Base-by-base conservation (phyloP, 768 basidiomycete species). In the Mycena sanguinolenta region DNA sequence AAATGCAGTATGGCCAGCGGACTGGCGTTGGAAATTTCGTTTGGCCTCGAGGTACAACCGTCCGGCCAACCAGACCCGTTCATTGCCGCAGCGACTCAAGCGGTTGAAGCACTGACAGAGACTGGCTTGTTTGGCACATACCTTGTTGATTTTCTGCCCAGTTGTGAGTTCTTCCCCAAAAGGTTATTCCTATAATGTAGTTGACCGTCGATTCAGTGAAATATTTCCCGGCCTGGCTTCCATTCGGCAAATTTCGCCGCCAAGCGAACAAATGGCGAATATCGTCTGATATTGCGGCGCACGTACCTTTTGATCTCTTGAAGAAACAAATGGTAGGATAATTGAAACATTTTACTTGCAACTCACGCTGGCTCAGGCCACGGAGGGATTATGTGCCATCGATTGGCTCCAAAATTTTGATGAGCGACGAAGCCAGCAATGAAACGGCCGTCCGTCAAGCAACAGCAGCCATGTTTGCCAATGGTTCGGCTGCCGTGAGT, bases 91-190 rank as follows among this genome's bases (percentile, higher is more conserved):
- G 73, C 76, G 21, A 67, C 54, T 23, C 58, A 69, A 64, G 74
- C 73, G 8, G 61, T 77, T 23, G 58, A 75, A 19, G 73, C 62
- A 34, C 27, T 77, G 46, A 54, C 46, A 4, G 61, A 69, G 19
- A 65, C 73, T 12, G 73, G 73, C 13, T 54, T 75, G 32, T 73
- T 73, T 60, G 75, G 75, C 13, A 71, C 67, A 2, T 74, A 74
- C 44, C n/a, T 75, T 9, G 75, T 77, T 2, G 75, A 77, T 67
- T 74, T 68, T 34, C 30, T 77, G 27, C 76, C 76, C 25, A 44
- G 63, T n/a, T 32, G 66, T 67, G 53, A 61, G 66, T 46, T 23
- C 8, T 25, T 32, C 12, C 27, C 3, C 12, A 23, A 10, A 32
- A 46, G 23, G 17, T 3, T 44, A 32, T 23, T 6, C 12, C 2